phyloP scores from a whole-genome alignment of 805 yeast species.

The Yamadazyma tumulicola region DNA sequence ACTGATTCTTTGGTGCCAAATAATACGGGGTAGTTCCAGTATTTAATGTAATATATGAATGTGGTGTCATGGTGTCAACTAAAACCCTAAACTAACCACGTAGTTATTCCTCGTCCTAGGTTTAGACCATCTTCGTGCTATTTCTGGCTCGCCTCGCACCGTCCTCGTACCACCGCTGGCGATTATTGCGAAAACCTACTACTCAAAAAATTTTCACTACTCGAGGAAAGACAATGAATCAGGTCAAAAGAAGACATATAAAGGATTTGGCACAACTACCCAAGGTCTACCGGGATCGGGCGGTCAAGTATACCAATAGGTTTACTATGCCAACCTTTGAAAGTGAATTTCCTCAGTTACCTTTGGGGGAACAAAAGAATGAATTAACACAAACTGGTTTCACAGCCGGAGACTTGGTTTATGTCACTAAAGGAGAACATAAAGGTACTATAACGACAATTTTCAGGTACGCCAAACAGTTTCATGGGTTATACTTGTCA shows the following conservation, averaged over 20 bases:
- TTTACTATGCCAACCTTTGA: conserved; percentile 36
- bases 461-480: conserved; percentile 51
- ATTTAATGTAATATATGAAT: too few species aligned
- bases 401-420: conserved; percentile 73
- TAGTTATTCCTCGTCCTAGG: too few species aligned
- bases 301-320: conserved; percentile 18
- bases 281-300: conserved; percentile 25
- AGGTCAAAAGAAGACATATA: conserved; percentile 32
- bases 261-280: conserved; percentile 33
- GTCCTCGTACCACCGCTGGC: too few species aligned
- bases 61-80: too few species aligned
- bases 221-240: conserved; percentile 26
- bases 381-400: conserved; percentile 56
- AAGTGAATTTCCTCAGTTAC: conserved; percentile 16
- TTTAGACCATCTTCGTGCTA: too few species aligned
- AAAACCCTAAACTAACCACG: too few species aligned
- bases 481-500: conserved; percentile 64
- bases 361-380: conserved; percentile 33
- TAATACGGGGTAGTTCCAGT: too few species aligned
- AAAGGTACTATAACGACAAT: conserved; percentile 75
- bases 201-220: conserved; percentile 11
- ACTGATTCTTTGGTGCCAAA: too few species aligned
- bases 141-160: too few species aligned
- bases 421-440: conserved; percentile 64
- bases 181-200: background rate